Evolutionary conservation across 176 grass and related monocot species (phyloP), one percentile per base, ranked within the genome.

Genomic region (Thalia dealbata): DNA sequence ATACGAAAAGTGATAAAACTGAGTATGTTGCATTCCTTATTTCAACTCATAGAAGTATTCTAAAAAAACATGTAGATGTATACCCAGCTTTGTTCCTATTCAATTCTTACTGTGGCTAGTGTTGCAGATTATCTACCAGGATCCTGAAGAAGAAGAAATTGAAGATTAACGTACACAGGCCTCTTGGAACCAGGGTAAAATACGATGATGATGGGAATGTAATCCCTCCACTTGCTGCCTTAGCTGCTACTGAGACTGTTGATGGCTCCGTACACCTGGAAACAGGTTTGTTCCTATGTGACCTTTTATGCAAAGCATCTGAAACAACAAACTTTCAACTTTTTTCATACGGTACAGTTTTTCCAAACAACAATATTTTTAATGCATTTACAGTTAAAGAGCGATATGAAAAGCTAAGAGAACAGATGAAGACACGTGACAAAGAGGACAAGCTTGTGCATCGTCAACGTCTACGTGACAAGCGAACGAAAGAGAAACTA

Each of bases 371-470:
- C 24, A 26, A 18, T 38, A 67, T 62, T 70, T 29, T 48, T 14
- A 84, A 26, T 27, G 11, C 55, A 64, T 50, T 60, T 79, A 27
- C 71, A 92, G 89, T 96, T 71, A 75, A 82, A 21, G 84, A 92
- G 72, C 75, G 89, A 42, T 96, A 90, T 65, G 81, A 75, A 3
- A 84, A 92, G 70, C 80, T 96, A 75, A 59, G 88, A 70, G 86
- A 78, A 89, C 84, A 88, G 76, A 90, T 96, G 89, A 67, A 58
- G 74, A 70, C 82, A 60, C 75, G 92, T 0, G 89, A 96, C 51
- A 96, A 96, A 73, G 87, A 92, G 82, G 93, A 96, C 80, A 96
- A 92, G 78, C 66, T 88, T 18, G 64, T 90, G 66, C 87, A 96
- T 30, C 81, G 74, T 69, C 75, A 87, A 76, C 91, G 71, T 44